phyloP scores from a whole-genome alignment of 768 basidiomycete species.

The Hericium coralloides region DNA sequence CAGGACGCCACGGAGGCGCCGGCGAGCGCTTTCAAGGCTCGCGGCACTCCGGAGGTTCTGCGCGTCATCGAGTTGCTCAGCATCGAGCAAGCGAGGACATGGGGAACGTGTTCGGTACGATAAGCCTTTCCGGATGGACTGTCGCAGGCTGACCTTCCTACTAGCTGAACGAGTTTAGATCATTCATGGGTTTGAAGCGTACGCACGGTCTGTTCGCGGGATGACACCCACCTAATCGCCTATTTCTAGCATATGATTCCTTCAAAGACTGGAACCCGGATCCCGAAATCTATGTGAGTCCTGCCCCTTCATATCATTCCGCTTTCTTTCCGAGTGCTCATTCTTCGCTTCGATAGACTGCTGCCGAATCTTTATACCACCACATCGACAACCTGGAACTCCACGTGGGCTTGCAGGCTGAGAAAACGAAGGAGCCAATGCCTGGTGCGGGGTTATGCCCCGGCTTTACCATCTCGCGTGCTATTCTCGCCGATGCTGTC shows the following conservation, averaged over 20 bases:
- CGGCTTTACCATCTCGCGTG: slow-evolving; percentile 75
- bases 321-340: background rate
- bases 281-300: slow-evolving; percentile 15
- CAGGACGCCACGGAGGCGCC: slow-evolving; percentile 49
- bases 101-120: slow-evolving; percentile 66
- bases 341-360: slow-evolving; percentile 28
- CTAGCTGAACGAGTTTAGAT: slow-evolving; percentile 25
- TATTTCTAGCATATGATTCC: slow-evolving; percentile 4
- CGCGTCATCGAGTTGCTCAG: slow-evolving; percentile 61
- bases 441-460: slow-evolving; percentile 74
- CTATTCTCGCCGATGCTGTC: slow-evolving; percentile 77
- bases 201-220: slow-evolving; percentile 3
- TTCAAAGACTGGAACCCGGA: slow-evolving; percentile 30
- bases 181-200: slow-evolving; percentile 65
- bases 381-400: slow-evolving; percentile 77
- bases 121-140: background rate
- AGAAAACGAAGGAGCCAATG: slow-evolving; percentile 54
- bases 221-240: background rate
- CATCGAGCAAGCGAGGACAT: slow-evolving; percentile 55
- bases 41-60: slow-evolving; percentile 59
- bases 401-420: slow-evolving; percentile 46
- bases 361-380: slow-evolving; percentile 57
- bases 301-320: background rate
- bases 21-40: slow-evolving; percentile 58
- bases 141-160: background rate